A percentile compares a stretch with the other conserved stretches of the same genome.
Evolutionary conservation across 2,329 filamentous ascomycete genomes (phyloP).

Genomic region (Colletotrichum phormii): DNA sequence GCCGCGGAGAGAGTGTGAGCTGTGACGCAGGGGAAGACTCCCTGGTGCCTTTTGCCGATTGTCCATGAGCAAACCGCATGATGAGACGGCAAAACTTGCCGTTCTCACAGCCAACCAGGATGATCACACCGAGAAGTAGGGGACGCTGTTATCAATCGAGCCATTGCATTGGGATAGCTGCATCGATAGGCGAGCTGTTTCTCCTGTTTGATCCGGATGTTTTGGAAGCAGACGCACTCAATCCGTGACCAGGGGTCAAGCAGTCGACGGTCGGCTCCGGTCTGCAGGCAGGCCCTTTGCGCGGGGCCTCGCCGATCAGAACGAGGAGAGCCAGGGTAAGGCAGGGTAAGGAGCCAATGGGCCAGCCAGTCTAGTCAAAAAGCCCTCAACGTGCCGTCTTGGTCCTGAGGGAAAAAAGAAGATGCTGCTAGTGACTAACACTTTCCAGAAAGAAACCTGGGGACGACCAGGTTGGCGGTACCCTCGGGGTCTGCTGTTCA

Average conservation of each 20-base stretch:
- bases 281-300: neutral
- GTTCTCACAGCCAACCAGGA: neutral
- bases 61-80: neutral
- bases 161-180: constrained; percentile 9
- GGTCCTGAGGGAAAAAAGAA: neutral
- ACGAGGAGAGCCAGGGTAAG: neutral
- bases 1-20: neutral
- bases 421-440: constrained; percentile 11
- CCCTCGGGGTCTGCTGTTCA: constrained; percentile 22
- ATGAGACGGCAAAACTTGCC: neutral
- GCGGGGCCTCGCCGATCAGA: constrained; percentile 12
- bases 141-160: constrained; percentile 4
- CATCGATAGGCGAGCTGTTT: constrained; percentile 1
- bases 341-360: neutral
- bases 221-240: neutral
- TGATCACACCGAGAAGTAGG: neutral
- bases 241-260: neutral
- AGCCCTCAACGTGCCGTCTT: neutral
- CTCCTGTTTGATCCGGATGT: neutral
- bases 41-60: neutral
- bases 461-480: constrained; percentile 32
- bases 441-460: constrained; percentile 13
- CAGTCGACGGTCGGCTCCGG: constrained; percentile 10
- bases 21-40: neutral
- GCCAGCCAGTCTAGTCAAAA: neutral